Percentiles rank a stretch among this genome's conserved stretches.
Conservation (phyloP, 257 asterid genomes). For the Solanum paucissectum region DNA sequence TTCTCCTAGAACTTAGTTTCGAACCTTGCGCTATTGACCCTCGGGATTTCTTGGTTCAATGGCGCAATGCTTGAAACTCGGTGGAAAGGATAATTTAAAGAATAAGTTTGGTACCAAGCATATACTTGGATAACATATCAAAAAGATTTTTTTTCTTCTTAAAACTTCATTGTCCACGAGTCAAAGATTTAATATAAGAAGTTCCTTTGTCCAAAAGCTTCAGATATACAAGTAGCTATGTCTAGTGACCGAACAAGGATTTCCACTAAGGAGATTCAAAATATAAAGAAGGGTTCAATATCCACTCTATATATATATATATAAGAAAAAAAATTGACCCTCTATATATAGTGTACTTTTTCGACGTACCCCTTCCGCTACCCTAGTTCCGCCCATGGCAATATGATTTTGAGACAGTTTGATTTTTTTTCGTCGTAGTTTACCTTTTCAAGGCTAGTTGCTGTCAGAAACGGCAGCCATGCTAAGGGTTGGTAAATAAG, state of each 20-base stretch:
- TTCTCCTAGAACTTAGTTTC: neutral
- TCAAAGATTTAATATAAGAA: neutral
- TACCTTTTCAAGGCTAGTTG: neutral
- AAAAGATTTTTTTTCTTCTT: neutral
- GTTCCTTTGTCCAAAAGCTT: neutral
- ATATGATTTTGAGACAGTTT: neutral
- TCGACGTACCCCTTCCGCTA: neutral
- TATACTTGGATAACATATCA: neutral
- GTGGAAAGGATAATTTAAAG: neutral
- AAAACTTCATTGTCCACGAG: neutral
- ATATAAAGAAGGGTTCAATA: neutral
- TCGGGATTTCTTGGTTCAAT: neutral
- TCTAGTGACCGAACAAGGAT: neutral
- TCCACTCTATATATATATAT: neutral
- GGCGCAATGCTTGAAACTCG: neutral
- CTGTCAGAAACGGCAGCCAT: neutral
- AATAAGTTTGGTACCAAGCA: neutral
- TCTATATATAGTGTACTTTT: neutral
- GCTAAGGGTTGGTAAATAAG: neutral
- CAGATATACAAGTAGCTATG: neutral
- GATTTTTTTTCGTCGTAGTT: neutral
- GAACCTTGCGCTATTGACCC: neutral
- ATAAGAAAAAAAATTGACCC: neutral
- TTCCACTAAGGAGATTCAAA: neutral
- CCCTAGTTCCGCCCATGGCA: neutral